Base-by-base conservation (phyloP, 306 rosid genomes). In the Prunus mongolica region DNA sequence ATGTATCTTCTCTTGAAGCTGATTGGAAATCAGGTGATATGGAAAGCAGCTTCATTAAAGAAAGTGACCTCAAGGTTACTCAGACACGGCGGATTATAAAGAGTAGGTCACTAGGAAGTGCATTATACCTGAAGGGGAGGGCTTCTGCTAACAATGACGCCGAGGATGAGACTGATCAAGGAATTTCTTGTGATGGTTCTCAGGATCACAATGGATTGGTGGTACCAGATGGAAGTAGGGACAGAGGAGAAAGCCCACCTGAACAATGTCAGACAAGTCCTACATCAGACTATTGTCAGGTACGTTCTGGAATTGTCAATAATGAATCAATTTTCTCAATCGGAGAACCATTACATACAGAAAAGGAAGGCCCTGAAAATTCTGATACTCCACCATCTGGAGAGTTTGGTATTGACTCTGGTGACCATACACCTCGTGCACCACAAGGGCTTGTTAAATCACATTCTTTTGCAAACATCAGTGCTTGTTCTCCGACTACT, bases 91-190 rank as follows among this genome's bases (percentile, higher is more conserved):
- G 24, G 50, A 72, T 88, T 51, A 84, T 74, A 88, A 95, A 89
- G 83, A 85, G 97, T 76, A 89, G 64, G 64, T 95, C 97, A 64
- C 76, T 86, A 20, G 93, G 86, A 80, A 86, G 86, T 83, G 86
- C 82, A 77, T 83, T 87, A 78, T 74, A 64, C 83, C 86, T 20
- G 75, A 87, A 84, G 63, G 86, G 79, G 41, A 82, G 54, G 77
- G 52, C 72, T 65, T 72, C 75, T 74, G 67, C 72, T 38, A 74
- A 74, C 62, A 75, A 57, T 62, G 67, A 74, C 27, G 74, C 86
- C 49, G 89, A 84, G 68, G 84, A 78, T 76, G 92, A 83, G 12
- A 81, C 84, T 12, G 83, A 82, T 82, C 81, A 46, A 55, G 87
- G 67, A 58, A 58, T 83, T 75, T 79, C 86, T 62, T 86, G 30